Percentiles rank a stretch among this genome's conserved stretches.
These are phyloP conservation scores for Trichoderma harzianum DNA, from an alignment of 2,329 filamentous ascomycete species.

Conservation along the genomic window DNA sequence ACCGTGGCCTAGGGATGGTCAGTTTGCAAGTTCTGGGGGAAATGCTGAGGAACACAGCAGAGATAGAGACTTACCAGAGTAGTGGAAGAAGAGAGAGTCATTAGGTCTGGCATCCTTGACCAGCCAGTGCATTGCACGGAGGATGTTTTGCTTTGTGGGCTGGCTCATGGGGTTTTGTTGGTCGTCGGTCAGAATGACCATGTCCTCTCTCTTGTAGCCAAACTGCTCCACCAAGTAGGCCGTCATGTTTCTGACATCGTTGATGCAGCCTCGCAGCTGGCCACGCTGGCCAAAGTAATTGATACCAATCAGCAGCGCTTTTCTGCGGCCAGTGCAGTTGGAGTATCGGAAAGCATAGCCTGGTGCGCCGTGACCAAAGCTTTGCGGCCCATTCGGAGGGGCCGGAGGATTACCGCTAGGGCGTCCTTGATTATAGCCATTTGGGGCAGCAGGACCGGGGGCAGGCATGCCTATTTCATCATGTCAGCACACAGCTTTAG, in stretches of 20 bases:
- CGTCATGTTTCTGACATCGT: constrained; percentile 97
- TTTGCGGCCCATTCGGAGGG: constrained; percentile 64
- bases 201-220: constrained; percentile 90
- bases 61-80: constrained; percentile 61
- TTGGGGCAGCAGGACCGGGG: constrained; percentile 11
- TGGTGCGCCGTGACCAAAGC: constrained; percentile 78
- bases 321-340: constrained; percentile 80
- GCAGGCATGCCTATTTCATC: constrained; percentile 21
- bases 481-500: constrained; percentile 12
- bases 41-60: background rate
- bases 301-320: constrained; percentile 89
- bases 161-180: constrained; percentile 97
- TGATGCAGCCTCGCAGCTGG: constrained; percentile 89
- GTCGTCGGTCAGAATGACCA: constrained; percentile 95
- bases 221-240: constrained; percentile 84
- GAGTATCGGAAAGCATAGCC: constrained; percentile 88
- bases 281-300: constrained; percentile 95
- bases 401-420: constrained; percentile 38
- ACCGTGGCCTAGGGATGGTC: constrained; percentile 58
- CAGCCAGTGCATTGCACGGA: constrained; percentile 96
- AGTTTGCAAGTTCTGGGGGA: background rate
- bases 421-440: constrained; percentile 38
- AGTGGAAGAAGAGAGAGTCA: constrained; percentile 96
- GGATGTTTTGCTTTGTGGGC: constrained; percentile 91
- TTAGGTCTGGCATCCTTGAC: constrained; percentile 90